A percentile compares a stretch with the other conserved stretches of the same genome.
Evolutionary conservation across 148 eudicot species (phyloP).

Genomic region (Chenopodium berlandieri): DNA sequence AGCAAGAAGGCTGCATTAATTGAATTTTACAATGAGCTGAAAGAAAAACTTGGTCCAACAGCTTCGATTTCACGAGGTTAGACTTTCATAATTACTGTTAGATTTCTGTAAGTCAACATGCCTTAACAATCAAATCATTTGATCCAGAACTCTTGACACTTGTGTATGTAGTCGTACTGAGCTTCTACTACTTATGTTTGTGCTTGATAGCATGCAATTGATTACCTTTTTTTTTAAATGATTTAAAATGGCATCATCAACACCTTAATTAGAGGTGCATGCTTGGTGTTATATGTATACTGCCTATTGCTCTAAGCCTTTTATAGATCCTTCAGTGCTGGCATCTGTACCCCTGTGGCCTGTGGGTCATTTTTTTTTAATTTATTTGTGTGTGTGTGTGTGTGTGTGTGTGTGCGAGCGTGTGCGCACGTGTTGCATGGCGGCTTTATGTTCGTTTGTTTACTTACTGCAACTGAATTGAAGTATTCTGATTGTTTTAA

Average conservation of each 20-base stretch:
- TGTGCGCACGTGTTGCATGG: too few species aligned
- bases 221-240: too few species aligned
- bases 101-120: not conserved
- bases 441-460: not conserved
- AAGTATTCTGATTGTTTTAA: not conserved
- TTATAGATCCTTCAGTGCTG: not conserved
- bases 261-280: not conserved
- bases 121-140: not conserved
- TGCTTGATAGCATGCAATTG: conserved; percentile 3
- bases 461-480: not conserved
- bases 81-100: conserved; percentile 1
- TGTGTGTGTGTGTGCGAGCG: too few species aligned
- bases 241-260: not conserved
- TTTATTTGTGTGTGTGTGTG: too few species aligned
- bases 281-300: not conserved
- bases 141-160: not conserved
- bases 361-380: too few species aligned
- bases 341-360: not conserved
- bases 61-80: conserved; percentile 79
- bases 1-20: conserved; percentile 90
- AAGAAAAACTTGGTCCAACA: conserved; percentile 68
- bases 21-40: conserved; percentile 58
- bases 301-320: not conserved
- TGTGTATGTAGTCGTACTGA: not conserved
- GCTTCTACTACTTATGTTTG: not conserved